A percentile compares a stretch with the other conserved stretches of the same genome.
Conservation (phyloP, 2,329 filamentous ascomycete genomes). For the Periconia sp. region DNA sequence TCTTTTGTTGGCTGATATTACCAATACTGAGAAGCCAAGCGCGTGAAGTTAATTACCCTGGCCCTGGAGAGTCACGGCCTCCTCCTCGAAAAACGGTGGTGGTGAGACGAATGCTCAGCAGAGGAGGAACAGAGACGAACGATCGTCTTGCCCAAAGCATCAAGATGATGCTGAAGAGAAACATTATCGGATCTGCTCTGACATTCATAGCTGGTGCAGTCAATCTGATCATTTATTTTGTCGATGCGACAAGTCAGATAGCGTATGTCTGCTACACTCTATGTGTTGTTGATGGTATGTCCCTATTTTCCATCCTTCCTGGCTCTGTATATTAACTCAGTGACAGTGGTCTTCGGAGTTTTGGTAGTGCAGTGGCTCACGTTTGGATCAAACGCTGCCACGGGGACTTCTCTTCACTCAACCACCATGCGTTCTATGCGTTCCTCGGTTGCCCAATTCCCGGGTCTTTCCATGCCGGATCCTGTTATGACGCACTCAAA, state of each 20-base stretch:
- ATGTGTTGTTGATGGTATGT: neutral
- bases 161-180: neutral
- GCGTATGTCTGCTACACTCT: neutral
- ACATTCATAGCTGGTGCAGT: neutral
- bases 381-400: neutral
- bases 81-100: neutral
- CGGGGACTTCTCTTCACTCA: neutral
- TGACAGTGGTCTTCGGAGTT: neutral
- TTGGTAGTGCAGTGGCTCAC: neutral
- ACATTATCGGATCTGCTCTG: neutral
- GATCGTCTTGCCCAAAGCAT: neutral
- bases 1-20: neutral
- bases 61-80: neutral
- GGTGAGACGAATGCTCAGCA: neutral
- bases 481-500: neutral
- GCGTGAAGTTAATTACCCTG: neutral
- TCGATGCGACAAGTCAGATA: neutral
- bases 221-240: neutral
- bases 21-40: neutral
- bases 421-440: neutral
- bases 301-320: neutral
- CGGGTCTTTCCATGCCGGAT: neutral
- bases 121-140: neutral
- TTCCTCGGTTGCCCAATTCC: neutral
- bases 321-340: neutral